phyloP scores from a whole-genome alignment of 1,139 yeast species.

The Barnettozyma hawaiiensis region DNA sequence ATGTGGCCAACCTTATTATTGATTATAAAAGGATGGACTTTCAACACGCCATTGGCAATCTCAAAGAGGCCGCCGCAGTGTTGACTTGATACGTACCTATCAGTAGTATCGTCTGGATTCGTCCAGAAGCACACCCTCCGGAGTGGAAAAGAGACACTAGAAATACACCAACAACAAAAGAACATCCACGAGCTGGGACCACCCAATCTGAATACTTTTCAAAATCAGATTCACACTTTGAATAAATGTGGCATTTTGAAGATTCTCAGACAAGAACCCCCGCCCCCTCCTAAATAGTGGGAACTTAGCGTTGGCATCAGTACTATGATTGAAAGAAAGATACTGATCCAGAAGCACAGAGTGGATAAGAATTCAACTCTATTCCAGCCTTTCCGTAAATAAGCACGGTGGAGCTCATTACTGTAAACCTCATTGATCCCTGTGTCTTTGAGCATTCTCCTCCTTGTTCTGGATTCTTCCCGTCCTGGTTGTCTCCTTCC shows the following conservation, averaged over 20 bases:
- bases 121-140: conserved; percentile 86
- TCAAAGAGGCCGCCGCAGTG: conserved; percentile 78
- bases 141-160: conserved; percentile 71
- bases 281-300: conserved; percentile 69
- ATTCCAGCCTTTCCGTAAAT: conserved; percentile 77
- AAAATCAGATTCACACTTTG: conserved; percentile 72
- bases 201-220: conserved; percentile 64
- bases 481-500: conserved; percentile 1
- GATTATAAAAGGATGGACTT: conserved; percentile 47
- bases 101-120: conserved; percentile 63
- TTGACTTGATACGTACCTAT: conserved; percentile 54
- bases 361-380: conserved; percentile 73
- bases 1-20: conserved; percentile 42
- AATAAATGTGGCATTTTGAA: conserved; percentile 69
- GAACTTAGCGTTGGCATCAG: conserved; percentile 47
- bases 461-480: not conserved
- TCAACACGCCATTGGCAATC: conserved; percentile 32
- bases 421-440: conserved; percentile 3
- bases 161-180: conserved; percentile 71
- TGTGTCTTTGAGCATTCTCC: conserved; percentile 15
- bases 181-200: conserved; percentile 74
- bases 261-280: conserved; percentile 69
- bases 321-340: conserved; percentile 47
- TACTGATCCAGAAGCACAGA: conserved; percentile 68
- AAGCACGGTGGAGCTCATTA: conserved; percentile 44